Base-by-base conservation (phyloP, 495 filamentous ascomycete species). In the Immersiella caudata region DNA sequence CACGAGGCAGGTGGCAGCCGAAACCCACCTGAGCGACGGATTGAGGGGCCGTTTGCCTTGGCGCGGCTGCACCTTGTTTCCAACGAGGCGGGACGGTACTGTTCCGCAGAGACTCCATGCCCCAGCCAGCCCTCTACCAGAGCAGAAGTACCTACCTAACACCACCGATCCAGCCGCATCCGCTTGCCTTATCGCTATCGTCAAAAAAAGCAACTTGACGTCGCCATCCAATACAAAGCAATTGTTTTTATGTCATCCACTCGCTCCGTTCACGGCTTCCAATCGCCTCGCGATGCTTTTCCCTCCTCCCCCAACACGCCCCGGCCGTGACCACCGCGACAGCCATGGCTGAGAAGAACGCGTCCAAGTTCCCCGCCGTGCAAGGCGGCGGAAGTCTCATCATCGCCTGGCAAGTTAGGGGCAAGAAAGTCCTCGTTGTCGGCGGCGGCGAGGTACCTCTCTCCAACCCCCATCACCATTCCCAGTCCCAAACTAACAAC, bases 381-480 rank as follows among this genome's bases (percentile, higher is more conserved):
- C 89, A 97, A 76, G 91, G 91, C 49, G 94, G 94, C 60, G 95
- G 94, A 51, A 97, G 94, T 49, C 80, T 99, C 66, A 93, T 98
- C 64, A 80, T 99, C 56, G 95, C 95, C 71, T 99, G 93, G 93
- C 95, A 98, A 80, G 85, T 95, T 66, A 90, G 86, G 73, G 86
- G 89, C 73, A 97, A 94, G 75, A 82, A 85, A 66, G 87, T 98
- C 4, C 78, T 99, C 12, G 91, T 99, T 1, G 85, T 99, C 8
- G 95, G 95, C 65, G 95, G 95, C 68, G 95, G 95, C 75, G 93
- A 97, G 84, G 94, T 96, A 79, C 70, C 81, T 63, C 27, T 67
- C 66, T 67, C 60, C 7, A n/a, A n/a, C 18, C 18, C 0, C 56
- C 21, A 5, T 40, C 27, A 51, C 40, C 29, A 3, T 33, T 63